A percentile compares a stretch with the other conserved stretches of the same genome.
Conservation (phyloP, 768 basidiomycete genomes). For the Mycena vitilis region DNA sequence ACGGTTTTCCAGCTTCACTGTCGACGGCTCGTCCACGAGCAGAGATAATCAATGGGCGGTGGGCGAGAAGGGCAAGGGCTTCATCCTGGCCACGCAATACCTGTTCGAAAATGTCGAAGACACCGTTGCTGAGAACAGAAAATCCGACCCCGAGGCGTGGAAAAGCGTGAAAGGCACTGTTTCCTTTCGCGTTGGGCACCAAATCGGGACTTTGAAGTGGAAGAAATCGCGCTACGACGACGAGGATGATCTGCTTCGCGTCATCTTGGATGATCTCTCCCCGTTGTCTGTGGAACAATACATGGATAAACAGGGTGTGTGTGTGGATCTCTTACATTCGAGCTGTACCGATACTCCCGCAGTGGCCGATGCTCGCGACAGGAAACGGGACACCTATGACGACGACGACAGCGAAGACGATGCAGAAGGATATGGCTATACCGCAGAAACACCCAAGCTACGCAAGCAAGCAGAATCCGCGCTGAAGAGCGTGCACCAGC, state of each 20-base stretch:
- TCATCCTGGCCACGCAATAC: no score
- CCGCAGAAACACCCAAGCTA: not conserved
- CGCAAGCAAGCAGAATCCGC: constrained; percentile 1
- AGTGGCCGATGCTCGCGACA: constrained; percentile 1
- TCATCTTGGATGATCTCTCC: constrained; percentile 18
- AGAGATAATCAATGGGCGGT: no score
- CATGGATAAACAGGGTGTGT: constrained; percentile 13
- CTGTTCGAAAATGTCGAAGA: no score
- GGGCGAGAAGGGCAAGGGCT: no score
- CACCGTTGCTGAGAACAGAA: not conserved
- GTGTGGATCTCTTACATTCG: no score
- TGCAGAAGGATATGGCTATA: no score
- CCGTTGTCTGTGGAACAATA: not conserved
- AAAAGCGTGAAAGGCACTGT: not conserved
- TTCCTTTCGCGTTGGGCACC: constrained; percentile 25
- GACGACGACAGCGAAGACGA: constrained; percentile 3
- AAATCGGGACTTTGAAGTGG: constrained; percentile 20
- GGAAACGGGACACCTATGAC: not conserved
- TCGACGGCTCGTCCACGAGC: no score
- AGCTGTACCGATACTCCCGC: no score
- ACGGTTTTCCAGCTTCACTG: no score
- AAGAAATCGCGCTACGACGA: constrained; percentile 12
- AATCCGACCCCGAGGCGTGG: not conserved
- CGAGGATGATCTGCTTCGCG: constrained; percentile 12
- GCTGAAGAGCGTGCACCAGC: not conserved